These are phyloP conservation scores for Mercurialis annua DNA, from an alignment of 345 rosid species.

Conservation along the genomic window DNA sequence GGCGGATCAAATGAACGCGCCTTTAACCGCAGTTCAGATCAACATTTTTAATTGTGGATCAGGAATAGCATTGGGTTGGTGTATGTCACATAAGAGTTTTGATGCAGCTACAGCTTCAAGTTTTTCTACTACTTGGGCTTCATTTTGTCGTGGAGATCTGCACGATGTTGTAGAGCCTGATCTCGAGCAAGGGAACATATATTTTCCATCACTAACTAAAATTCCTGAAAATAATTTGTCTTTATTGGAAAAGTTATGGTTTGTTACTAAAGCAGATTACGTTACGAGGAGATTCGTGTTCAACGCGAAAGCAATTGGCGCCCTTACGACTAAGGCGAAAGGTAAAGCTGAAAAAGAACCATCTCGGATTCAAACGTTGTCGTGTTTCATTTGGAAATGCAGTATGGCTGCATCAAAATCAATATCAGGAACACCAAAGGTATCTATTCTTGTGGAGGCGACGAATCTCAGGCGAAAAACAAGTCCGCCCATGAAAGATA, in stretches of 20 bases:
- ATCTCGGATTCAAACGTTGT: background rate
- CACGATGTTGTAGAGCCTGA: background rate
- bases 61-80: conserved; percentile 8
- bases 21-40: background rate
- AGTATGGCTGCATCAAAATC: conserved; percentile 8
- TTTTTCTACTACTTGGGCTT: conserved; percentile 6
- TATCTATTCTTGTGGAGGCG: conserved; percentile 14
- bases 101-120: conserved; percentile 9
- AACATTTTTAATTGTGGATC: conserved; percentile 14
- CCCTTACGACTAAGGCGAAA: background rate
- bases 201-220: conserved; percentile 16
- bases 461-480: conserved; percentile 11
- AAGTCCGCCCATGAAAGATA: conserved; percentile 4
- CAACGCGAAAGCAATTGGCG: background rate
- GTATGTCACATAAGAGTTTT: background rate
- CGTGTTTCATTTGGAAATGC: conserved; percentile 21
- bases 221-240: conserved; percentile 10
- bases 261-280: conserved; percentile 1
- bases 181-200: background rate
- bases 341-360: background rate
- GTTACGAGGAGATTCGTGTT: conserved; percentile 14
- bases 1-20: background rate
- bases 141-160: background rate
- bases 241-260: conserved; percentile 17
- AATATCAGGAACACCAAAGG: background rate